A percentile compares a stretch with the other conserved stretches of the same genome.
Evolutionary conservation across 192 early-diverging fungal species (phyloP).

Genomic region (Chytriomyces sp.): DNA sequence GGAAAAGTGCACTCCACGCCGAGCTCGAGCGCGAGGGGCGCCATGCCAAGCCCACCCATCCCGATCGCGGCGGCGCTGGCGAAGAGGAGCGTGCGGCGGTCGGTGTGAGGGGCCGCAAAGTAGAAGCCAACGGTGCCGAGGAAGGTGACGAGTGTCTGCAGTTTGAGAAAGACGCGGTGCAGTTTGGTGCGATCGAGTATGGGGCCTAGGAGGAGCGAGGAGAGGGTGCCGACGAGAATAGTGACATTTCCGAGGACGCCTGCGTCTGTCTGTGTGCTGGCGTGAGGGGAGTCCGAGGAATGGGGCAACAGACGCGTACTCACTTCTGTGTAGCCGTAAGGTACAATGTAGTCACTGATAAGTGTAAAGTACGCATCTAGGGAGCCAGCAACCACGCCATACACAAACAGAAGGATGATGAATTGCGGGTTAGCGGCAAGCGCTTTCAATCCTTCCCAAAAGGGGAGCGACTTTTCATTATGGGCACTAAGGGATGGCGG

Average conservation of each 20-base stretch:
- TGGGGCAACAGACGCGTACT: not conserved
- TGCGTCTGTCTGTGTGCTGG: conserved; percentile 37
- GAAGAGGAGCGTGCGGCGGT: conserved; percentile 14
- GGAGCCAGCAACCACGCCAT: conserved; percentile 20
- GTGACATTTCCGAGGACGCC: conserved; percentile 61
- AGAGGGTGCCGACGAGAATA: conserved; percentile 61
- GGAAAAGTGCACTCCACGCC: conserved; percentile 40
- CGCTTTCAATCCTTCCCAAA: conserved; percentile 26
- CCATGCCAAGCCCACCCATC: conserved; percentile 31
- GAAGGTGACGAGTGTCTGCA: conserved; percentile 3
- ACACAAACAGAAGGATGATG: conserved; percentile 15
- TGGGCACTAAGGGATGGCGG: conserved; percentile 6
- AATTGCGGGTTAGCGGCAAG: conserved; percentile 23
- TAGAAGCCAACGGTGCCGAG: conserved; percentile 26
- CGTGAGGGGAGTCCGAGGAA: too few species aligned
- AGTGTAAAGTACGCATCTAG: conserved; percentile 38
- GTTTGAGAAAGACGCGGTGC: conserved; percentile 50
- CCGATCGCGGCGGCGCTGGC: conserved; percentile 24
- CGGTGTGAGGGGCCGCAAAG: conserved; percentile 15
- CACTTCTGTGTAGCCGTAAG: conserved; percentile 35
- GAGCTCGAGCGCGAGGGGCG: conserved; percentile 33
- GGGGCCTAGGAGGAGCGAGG: conserved; percentile 55
- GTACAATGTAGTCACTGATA: conserved; percentile 36
- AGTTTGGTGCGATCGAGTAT: conserved; percentile 61
- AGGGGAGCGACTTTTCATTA: conserved; percentile 9